Base-by-base conservation (phyloP, 495 filamentous ascomycete genomes). In the Tricharina praecox region DNA sequence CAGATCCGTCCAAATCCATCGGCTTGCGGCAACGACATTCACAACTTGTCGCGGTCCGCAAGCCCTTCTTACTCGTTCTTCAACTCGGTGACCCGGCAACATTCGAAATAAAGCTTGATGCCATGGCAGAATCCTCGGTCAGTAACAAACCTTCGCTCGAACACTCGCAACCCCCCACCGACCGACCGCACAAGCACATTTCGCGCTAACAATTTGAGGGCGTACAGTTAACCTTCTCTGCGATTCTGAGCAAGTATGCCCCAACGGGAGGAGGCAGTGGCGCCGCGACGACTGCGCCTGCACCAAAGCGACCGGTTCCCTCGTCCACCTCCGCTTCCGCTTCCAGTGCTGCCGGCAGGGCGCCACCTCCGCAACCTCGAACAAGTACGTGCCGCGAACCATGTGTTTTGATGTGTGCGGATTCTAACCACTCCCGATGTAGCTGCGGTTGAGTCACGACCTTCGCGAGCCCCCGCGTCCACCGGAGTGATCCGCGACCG, bases 171-270 rank as follows among this genome's bases (percentile, higher is more conserved):
- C 20, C 13, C 5, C 16, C 36, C 20, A 39, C 8, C 13, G 5
- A 39, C 36, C 36, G 19, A 21, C 8, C 5, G 36, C n/a, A n/a
- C n/a, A n/a, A n/a, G n/a, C n/a, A n/a, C n/a, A n/a, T n/a, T n/a
- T n/a, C n/a, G n/a, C n/a, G 16, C 36, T 39, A 32, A 32, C 13
- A 32, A 32, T 13, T 5, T 32, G 28, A 48, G 53, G n/a, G n/a
- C n/a, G n/a, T 50, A 1, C 40, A 59, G 56, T 58, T 58, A 23
- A 59, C 54, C 34, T 59, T 59, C 23, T 59, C 56, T 33, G 51
- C 51, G 18, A 54, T 59, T 38, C 48, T 59, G 23, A 59, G 55
- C 39, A 52, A 52, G 33, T 59, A 49, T 33, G 51, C 54, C n/a
- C 45, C 52, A 23, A n/a, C n/a, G n/a, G n/a, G n/a, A n/a, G n/a